Percentiles rank a stretch among this genome's conserved stretches.
These are phyloP conservation scores for Middelhovenomyces tepae DNA, from an alignment of 805 yeast genomes.

Conservation along the genomic window DNA sequence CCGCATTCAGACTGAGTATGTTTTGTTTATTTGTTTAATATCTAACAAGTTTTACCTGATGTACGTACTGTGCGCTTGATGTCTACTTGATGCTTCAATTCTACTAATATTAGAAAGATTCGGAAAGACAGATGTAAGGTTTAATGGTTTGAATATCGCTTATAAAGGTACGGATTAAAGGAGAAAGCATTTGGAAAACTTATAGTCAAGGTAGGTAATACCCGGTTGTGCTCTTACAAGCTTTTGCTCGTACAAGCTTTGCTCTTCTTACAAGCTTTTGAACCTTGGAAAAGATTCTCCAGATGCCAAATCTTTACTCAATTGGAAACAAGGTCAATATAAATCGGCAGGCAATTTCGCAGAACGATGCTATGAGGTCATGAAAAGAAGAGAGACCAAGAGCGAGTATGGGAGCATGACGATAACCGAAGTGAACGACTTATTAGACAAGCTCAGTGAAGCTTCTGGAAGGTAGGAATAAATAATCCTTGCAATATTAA, in stretches of 20 bases:
- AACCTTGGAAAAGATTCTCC: constrained; percentile 51
- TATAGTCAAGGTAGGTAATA: constrained; percentile 27
- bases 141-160: too few species aligned
- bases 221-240: too few species aligned
- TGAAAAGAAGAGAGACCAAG: constrained; percentile 41
- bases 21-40: not conserved
- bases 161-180: constrained; percentile 57
- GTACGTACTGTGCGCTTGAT: constrained; percentile 8
- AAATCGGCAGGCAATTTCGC: constrained; percentile 40
- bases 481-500: too few species aligned
- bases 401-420: constrained; percentile 30
- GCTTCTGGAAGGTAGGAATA: constrained; percentile 24
- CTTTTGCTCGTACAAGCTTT: not conserved
- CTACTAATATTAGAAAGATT: constrained; percentile 60
- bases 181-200: constrained; percentile 51
- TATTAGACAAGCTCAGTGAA: constrained; percentile 38
- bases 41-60: constrained; percentile 14
- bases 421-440: constrained; percentile 41
- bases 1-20: constrained; percentile 47
- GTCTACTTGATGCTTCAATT: constrained; percentile 40
- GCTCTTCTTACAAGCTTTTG: constrained; percentile 36
- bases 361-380: constrained; percentile 39
- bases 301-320: constrained; percentile 43
- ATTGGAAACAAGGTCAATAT: constrained; percentile 40
- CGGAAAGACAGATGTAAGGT: constrained; percentile 37